Evolutionary conservation across 306 rosid genomes (phyloP).

Genomic region (Gillenia trifoliata): DNA sequence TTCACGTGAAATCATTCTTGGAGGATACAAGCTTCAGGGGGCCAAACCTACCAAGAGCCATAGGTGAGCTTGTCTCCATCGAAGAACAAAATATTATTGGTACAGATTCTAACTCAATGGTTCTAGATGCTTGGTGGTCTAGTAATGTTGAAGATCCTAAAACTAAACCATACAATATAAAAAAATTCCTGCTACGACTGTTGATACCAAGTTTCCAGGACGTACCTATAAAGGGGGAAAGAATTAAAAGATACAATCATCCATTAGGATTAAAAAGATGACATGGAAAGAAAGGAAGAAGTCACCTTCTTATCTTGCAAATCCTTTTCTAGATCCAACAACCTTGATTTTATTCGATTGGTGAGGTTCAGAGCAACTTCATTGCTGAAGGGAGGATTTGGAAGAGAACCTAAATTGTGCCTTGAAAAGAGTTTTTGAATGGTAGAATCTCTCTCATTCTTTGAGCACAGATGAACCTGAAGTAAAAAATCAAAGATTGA

Average conservation of each 20-base stretch:
- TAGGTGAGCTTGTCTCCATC: background rate
- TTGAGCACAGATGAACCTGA: slow-evolving; percentile 70
- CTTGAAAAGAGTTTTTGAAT: slow-evolving; percentile 46
- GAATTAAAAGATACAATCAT: background rate
- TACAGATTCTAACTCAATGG: background rate
- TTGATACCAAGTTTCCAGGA: background rate
- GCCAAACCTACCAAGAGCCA: background rate
- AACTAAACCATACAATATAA: background rate
- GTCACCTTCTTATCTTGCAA: slow-evolving; percentile 69
- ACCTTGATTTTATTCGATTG: slow-evolving; percentile 62
- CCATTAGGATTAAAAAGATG: background rate
- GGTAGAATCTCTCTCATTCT: slow-evolving; percentile 72
- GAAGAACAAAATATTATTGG: background rate
- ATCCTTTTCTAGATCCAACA: slow-evolving; percentile 69
- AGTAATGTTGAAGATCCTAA: background rate
- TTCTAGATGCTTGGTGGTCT: background rate
- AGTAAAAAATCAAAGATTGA: slow-evolving; percentile 28
- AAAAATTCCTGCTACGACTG: background rate
- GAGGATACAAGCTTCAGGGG: background rate
- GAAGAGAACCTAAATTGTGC: slow-evolving; percentile 76
- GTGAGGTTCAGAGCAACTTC: slow-evolving; percentile 62
- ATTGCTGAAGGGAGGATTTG: slow-evolving; percentile 54
- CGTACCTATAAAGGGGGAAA: background rate
- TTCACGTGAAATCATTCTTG: background rate
- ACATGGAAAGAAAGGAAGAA: background rate